Percentiles rank a stretch among this genome's conserved stretches.
Conservation (phyloP, 345 rosid genomes). For the Geranium brycei region DNA sequence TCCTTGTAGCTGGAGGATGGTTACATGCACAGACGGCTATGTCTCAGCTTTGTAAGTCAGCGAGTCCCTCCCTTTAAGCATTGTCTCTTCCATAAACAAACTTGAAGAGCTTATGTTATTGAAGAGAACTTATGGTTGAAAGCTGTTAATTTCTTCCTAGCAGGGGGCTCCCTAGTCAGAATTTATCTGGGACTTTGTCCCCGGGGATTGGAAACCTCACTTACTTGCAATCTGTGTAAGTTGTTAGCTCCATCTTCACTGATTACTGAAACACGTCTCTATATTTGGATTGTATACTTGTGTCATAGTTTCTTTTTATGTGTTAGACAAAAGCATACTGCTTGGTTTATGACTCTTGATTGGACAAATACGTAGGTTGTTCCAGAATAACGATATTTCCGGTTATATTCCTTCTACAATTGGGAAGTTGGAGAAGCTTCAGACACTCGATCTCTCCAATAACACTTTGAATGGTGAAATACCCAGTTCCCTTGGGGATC, state of each 20-base stretch:
- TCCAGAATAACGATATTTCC: conserved; percentile 73
- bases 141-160: conserved; percentile 7
- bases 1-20: conserved; percentile 99
- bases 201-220: conserved; percentile 77
- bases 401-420: conserved; percentile 68
- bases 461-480: conserved; percentile 57
- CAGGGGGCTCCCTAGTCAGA: conserved; percentile 95
- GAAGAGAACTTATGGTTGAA: background rate
- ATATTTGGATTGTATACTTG: background rate
- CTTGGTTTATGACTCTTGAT: background rate
- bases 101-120: background rate
- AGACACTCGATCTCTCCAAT: conserved; percentile 76
- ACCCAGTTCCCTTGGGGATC: conserved; percentile 62
- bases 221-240: conserved; percentile 79
- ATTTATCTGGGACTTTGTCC: conserved; percentile 83
- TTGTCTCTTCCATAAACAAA: background rate
- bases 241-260: conserved; percentile 8
- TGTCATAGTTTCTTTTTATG: background rate
- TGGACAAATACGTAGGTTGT: conserved; percentile 37
- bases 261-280: background rate
- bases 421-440: conserved; percentile 72
- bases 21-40: conserved; percentile 82
- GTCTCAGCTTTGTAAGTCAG: conserved; percentile 76
- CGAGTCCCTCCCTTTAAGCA: background rate
- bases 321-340: background rate